Conservation (phyloP, 2,329 filamentous ascomycete genomes). For the Chrysosporium queenslandicum region DNA sequence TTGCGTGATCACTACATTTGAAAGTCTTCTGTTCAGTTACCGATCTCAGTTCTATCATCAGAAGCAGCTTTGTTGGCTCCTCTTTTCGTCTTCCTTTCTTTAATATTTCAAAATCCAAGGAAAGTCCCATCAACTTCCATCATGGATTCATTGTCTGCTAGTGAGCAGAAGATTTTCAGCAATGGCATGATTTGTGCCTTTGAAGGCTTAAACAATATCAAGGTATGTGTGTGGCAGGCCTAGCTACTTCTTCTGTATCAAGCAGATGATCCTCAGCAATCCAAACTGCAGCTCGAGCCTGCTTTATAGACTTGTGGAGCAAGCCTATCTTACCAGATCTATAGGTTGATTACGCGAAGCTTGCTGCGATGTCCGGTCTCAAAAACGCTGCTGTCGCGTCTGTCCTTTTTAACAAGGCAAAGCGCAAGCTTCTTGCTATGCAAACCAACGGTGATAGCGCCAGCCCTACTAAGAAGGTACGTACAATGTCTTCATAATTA, state of each 20-base stretch:
- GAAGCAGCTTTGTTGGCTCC: neutral
- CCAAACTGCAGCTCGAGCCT: too few species aligned
- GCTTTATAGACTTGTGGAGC: too few species aligned
- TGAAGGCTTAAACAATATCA: slow-evolving; percentile 15
- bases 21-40: neutral
- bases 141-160: slow-evolving; percentile 19
- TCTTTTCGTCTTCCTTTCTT: slow-evolving; percentile 1
- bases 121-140: neutral
- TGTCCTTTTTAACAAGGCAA: slow-evolving; percentile 29
- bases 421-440: slow-evolving; percentile 28
- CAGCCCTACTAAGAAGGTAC: slow-evolving; percentile 10
- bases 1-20: neutral
- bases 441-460: slow-evolving; percentile 4
- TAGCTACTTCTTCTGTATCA: neutral
- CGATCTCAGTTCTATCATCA: neutral
- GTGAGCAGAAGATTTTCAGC: slow-evolving; percentile 21
- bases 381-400: slow-evolving; percentile 30
- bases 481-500: neutral
- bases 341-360: slow-evolving; percentile 33
- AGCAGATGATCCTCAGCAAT: too few species aligned
- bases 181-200: slow-evolving; percentile 16
- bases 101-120: neutral
- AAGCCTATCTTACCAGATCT: too few species aligned
- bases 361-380: slow-evolving; percentile 30
- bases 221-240: slow-evolving; percentile 15